A percentile compares a stretch with the other conserved stretches of the same genome.
Evolutionary conservation across 148 eudicot species (phyloP).

Genomic region (Silene latifolia): DNA sequence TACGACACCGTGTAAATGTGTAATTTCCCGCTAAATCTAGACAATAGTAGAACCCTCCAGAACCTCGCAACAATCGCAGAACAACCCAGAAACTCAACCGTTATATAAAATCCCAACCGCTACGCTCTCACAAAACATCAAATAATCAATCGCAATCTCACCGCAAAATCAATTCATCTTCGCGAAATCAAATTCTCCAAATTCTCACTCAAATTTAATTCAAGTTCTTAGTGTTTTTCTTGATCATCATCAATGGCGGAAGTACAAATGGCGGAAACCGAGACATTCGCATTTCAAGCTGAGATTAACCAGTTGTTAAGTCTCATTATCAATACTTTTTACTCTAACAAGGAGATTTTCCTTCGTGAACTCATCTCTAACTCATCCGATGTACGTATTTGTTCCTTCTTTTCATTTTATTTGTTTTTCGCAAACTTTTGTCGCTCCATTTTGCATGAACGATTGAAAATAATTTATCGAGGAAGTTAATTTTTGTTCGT

Average conservation of each 20-base stretch:
- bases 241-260: slow-evolving; percentile 41
- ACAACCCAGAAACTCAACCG: background rate
- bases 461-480: too few relatives aligned
- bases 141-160: background rate
- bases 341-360: slow-evolving; percentile 94
- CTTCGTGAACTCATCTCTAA: slow-evolving; percentile 81
- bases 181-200: background rate
- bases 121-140: background rate
- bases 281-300: slow-evolving; percentile 90
- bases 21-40: background rate
- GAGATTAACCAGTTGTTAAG: slow-evolving; percentile 82
- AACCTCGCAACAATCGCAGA: slow-evolving; percentile 31
- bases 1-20: background rate
- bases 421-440: too few relatives aligned
- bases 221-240: background rate
- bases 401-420: background rate
- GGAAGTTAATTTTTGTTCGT: too few relatives aligned
- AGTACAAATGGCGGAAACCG: slow-evolving; percentile 61
- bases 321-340: slow-evolving; percentile 71
- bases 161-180: too few relatives aligned
- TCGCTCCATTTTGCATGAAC: too few relatives aligned
- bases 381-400: slow-evolving; percentile 55
- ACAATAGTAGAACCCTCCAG: slow-evolving; percentile 18
- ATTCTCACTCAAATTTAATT: background rate
- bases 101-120: slow-evolving; percentile 6